Conservation (phyloP, 345 rosid genomes). For the Salix caprea region DNA sequence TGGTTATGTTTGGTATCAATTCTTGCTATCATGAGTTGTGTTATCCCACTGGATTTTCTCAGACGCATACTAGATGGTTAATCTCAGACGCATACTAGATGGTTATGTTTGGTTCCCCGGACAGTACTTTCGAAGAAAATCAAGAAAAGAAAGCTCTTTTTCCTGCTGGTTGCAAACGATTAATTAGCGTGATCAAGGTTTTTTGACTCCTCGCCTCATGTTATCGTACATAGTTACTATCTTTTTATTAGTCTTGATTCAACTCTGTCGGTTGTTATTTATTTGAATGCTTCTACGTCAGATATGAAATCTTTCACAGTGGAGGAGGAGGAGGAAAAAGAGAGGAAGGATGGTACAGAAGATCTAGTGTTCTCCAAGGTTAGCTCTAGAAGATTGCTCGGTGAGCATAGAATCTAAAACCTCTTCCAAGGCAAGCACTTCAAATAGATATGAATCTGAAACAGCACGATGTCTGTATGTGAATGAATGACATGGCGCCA, state of each 20-base stretch:
- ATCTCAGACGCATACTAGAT: too few species aligned
- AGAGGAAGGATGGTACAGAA: neutral
- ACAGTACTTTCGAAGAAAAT: conserved; percentile 20
- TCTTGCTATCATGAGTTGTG: neutral
- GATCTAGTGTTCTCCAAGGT: conserved; percentile 10
- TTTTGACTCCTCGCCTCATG: conserved; percentile 43
- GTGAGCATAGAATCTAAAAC: conserved; percentile 36
- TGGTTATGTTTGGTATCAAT: neutral
- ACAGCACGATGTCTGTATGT: neutral
- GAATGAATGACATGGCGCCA: too few species aligned
- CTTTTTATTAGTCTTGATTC: neutral
- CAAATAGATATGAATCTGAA: conserved; percentile 19
- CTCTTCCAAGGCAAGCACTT: conserved; percentile 13
- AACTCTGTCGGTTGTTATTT: neutral
- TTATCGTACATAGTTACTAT: conserved; percentile 19
- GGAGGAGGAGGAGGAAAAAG: conserved; percentile 11
- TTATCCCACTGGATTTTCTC: neutral
- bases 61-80: too few species aligned
- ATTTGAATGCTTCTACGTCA: neutral
- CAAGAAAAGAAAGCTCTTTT: conserved; percentile 15
- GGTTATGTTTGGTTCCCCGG: too few species aligned
- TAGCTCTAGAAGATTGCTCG: conserved; percentile 31
- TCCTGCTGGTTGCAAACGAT: conserved; percentile 24
- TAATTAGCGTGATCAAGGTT: conserved; percentile 37
- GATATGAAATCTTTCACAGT: conserved; percentile 31